These are phyloP conservation scores for Globisporangium barbulae DNA, from an alignment of 352 stramenopile species.

Conservation along the genomic window DNA sequence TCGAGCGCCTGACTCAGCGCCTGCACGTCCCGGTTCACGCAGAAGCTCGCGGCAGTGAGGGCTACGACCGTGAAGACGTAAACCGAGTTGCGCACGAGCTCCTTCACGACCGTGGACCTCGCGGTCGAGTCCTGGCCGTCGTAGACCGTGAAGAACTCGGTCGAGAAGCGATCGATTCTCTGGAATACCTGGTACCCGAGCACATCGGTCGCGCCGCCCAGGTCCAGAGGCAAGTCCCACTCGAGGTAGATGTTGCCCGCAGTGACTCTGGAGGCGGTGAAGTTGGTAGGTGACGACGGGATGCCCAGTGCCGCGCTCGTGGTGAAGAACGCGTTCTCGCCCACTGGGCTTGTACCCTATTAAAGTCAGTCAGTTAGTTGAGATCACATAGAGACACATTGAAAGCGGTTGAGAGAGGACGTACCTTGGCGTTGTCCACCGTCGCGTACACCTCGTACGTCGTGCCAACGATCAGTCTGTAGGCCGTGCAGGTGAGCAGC, in stretches of 20 bases:
- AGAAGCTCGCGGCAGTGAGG: slow-evolving; percentile 48
- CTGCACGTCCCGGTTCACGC: slow-evolving; percentile 24
- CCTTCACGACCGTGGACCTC: slow-evolving; percentile 22
- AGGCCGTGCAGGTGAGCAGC: slow-evolving; percentile 28
- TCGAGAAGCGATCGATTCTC: slow-evolving; percentile 15
- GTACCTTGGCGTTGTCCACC: slow-evolving; percentile 38
- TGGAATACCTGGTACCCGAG: slow-evolving; percentile 59
- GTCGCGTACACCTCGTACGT: slow-evolving; percentile 50
- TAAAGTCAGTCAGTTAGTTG: background rate
- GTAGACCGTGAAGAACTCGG: slow-evolving; percentile 43
- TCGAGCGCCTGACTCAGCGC: slow-evolving; percentile 23
- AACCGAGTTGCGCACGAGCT: slow-evolving; percentile 21
- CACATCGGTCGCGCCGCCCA: slow-evolving; percentile 36
- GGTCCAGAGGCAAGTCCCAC: slow-evolving; percentile 50
- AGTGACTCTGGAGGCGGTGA: slow-evolving; percentile 30
- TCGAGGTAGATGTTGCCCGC: slow-evolving; percentile 49
- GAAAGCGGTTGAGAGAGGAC: background rate
- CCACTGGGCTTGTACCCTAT: slow-evolving; percentile 33
- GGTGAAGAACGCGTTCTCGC: slow-evolving; percentile 17
- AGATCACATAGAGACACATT: background rate
- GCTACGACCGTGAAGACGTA: slow-evolving; percentile 54
- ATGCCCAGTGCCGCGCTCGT: slow-evolving; percentile 31
- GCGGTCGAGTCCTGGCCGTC: slow-evolving; percentile 43
- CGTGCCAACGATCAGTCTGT: slow-evolving; percentile 29
- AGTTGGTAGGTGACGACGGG: slow-evolving; percentile 40